phyloP scores from a whole-genome alignment of 352 stramenopile genomes.

The Pythium phragmiticola region DNA sequence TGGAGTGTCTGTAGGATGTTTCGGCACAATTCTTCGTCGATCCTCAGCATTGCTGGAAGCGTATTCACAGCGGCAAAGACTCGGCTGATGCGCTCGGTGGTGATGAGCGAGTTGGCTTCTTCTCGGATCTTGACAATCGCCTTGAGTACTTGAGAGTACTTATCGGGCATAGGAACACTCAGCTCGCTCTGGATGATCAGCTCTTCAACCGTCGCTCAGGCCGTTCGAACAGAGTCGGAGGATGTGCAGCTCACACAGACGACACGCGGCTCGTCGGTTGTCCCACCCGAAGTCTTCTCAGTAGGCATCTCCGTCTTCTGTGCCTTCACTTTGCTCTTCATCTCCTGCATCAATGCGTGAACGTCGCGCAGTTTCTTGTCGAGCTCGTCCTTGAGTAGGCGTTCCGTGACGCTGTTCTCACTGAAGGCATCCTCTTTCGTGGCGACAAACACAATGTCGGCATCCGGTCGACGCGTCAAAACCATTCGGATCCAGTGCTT shows the following conservation, averaged over 20 bases:
- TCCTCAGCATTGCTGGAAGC: background rate
- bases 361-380: background rate
- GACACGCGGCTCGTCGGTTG: background rate
- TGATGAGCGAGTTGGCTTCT: background rate
- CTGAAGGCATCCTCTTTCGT: slow-evolving; percentile 7
- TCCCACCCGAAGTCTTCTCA: too few species aligned
- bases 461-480: background rate
- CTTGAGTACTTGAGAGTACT: background rate
- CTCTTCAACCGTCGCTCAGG: background rate
- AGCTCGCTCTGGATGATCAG: background rate
- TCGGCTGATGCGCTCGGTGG: background rate
- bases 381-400: background rate
- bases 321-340: background rate
- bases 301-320: background rate
- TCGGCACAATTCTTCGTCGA: background rate
- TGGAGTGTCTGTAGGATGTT: slow-evolving; percentile 10
- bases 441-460: slow-evolving; percentile 11
- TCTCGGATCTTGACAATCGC: background rate
- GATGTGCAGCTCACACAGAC: background rate
- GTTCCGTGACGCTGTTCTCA: background rate
- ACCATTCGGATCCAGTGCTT: slow-evolving; percentile 6
- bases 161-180: background rate
- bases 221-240: background rate
- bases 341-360: background rate
- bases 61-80: background rate